These are phyloP conservation scores for Tanacetum coccineum DNA, from an alignment of 129 eudicot species.

Conservation along the genomic window DNA sequence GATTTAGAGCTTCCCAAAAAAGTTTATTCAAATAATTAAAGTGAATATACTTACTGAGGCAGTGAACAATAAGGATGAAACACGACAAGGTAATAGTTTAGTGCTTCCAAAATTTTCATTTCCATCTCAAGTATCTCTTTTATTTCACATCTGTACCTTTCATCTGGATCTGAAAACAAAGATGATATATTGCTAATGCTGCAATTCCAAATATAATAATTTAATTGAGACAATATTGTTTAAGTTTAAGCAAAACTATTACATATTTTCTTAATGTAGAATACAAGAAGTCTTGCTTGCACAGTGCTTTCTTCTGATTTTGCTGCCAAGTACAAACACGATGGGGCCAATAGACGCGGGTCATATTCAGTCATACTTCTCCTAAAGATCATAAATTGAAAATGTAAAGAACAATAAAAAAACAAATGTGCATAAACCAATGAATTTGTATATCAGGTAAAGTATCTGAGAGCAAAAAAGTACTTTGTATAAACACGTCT, in stretches of 20 bases:
- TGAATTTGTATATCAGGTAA: not conserved
- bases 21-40: too few relatives aligned
- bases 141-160: slow-evolving; percentile 79
- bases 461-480: not conserved
- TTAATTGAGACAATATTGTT: not conserved
- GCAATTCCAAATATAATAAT: not conserved
- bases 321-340: slow-evolving; percentile 94
- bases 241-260: slow-evolving; percentile 17
- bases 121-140: slow-evolving; percentile 98
- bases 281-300: slow-evolving; percentile 88
- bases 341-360: slow-evolving; percentile 92
- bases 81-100: slow-evolving; percentile 78
- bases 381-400: slow-evolving; percentile 33
- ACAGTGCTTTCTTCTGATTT: slow-evolving; percentile 98
- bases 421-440: not conserved
- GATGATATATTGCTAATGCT: slow-evolving; percentile 4
- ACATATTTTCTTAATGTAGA: slow-evolving; percentile 83
- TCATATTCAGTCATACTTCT: slow-evolving; percentile 84
- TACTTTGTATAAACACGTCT: slow-evolving; percentile 91
- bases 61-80: slow-evolving; percentile 88
- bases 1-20: too few relatives aligned
- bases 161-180: slow-evolving; percentile 65
- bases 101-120: slow-evolving; percentile 96
- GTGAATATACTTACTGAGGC: slow-evolving; percentile 63
- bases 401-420: not conserved